Conservation (phyloP, 1,284 basidiomycete genomes). For the Naganishia sp. region DNA sequence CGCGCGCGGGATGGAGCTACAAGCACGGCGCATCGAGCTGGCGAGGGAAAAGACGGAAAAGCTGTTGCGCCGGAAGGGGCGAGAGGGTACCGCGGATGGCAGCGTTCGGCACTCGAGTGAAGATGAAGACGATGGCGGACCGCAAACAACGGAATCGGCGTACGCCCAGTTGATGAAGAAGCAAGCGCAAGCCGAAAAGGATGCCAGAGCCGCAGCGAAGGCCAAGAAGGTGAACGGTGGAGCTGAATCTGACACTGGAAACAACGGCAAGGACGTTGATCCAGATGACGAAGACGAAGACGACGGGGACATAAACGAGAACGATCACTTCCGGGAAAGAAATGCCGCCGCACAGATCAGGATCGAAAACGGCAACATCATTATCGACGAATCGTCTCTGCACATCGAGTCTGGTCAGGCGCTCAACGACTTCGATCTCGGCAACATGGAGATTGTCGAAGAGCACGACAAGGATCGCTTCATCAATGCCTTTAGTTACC, state of each 20-base stretch:
- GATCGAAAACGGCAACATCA: slow-evolving; percentile 51
- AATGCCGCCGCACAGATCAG: slow-evolving; percentile 44
- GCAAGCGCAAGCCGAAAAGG: slow-evolving; percentile 20
- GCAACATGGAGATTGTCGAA: slow-evolving; percentile 47
- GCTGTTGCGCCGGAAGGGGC: slow-evolving; percentile 16
- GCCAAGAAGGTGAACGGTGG: not conserved
- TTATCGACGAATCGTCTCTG: slow-evolving; percentile 50
- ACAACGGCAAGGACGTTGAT: slow-evolving; percentile 11
- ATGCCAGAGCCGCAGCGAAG: slow-evolving; percentile 6
- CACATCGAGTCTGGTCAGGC: slow-evolving; percentile 40
- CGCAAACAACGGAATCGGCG: slow-evolving; percentile 8
- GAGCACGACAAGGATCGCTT: slow-evolving; percentile 48
- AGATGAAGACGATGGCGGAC: not conserved
- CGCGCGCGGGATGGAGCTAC: slow-evolving; percentile 25
- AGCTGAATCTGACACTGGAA: slow-evolving; percentile 6
- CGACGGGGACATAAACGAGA: slow-evolving; percentile 11
- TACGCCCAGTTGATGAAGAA: slow-evolving; percentile 8
- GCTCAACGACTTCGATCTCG: slow-evolving; percentile 36
- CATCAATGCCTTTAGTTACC: slow-evolving; percentile 49
- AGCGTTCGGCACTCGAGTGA: slow-evolving; percentile 1
- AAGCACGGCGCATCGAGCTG: slow-evolving; percentile 22
- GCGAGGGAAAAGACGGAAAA: slow-evolving; percentile 27
- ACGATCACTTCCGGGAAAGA: slow-evolving; percentile 8
- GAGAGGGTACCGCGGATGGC: slow-evolving; percentile 10
- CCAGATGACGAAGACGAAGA: slow-evolving; percentile 1